Evolutionary conservation across 2,329 filamentous ascomycete species (phyloP), one percentile per base, ranked within the genome.

Genomic region (Ascochyta viciae-villosae): DNA sequence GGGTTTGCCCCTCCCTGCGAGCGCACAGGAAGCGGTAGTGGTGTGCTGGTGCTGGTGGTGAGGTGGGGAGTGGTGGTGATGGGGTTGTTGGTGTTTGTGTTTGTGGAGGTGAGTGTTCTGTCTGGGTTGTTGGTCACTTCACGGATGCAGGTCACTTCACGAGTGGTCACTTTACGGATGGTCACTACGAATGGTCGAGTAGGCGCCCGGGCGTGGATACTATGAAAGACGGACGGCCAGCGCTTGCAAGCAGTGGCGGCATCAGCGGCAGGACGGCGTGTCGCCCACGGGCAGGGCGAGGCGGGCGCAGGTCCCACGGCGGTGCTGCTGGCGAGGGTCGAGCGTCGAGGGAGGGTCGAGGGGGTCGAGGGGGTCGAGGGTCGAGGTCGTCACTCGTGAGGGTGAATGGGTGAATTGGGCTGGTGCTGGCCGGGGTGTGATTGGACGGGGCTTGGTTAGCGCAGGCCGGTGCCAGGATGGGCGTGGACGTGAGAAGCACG

Each of bases 391-490:
- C n/a, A n/a, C n/a, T n/a, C n/a, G 40, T 44, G 31, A 39, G 29
- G 40, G 51, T 35, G 45, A 43, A 44, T 31, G 38, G 40, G 51
- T 40, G 45, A 48, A 44, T 38, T 38, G 45, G 45, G 39, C 35
- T 44, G 45, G 19, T 29, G 24, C 29, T 13, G 16, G 10, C n/a
- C 19, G 39, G 4, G 12, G 24, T 5, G 22, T 46, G 42, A 56
- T 56, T 38, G 53, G 53, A 3, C 53, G 53, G 53, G 53, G 53
- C 15, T 26, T 22, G 4, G 37, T 15, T 50, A 43, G 48, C 47
- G 46, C 53, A 50, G 46, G 49, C 53, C 47, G 53, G 41, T 37
- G 53, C 47, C 50, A 47, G 53, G 47, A 51, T 56, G 43, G 29
- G 45, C 24, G 33, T 35, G n/a, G n/a, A 16, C 33, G n/a, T 8